phyloP scores from a whole-genome alignment of 768 basidiomycete species.

The Tulasnella sp. region DNA sequence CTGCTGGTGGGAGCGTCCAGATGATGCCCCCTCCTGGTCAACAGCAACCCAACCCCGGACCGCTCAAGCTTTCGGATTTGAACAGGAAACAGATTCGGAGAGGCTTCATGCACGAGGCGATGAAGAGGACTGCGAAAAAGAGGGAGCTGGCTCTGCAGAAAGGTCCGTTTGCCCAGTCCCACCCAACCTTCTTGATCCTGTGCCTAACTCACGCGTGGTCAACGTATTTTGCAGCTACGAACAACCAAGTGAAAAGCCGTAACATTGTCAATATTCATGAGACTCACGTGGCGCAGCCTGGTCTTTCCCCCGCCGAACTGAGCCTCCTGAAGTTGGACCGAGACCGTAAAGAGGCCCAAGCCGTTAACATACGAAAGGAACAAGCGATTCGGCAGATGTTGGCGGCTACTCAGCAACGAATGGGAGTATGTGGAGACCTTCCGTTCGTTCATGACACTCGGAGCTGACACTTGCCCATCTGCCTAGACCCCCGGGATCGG shows the following conservation, averaged over 20 bases:
- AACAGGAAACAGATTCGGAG: constrained; percentile 17
- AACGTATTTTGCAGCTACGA: background rate
- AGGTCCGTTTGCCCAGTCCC: background rate
- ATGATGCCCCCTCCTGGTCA: constrained; percentile 16
- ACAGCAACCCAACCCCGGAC: background rate
- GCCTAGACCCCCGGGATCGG: background rate
- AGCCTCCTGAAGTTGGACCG: constrained; percentile 14
- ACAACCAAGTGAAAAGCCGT: constrained; percentile 8
- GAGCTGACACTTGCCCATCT: background rate
- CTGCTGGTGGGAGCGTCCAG: background rate
- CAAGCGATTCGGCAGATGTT: constrained; percentile 1
- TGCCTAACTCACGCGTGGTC: no score
- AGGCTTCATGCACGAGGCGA: constrained; percentile 23
- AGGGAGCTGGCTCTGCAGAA: constrained; percentile 20
- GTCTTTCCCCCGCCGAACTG: constrained; percentile 15
- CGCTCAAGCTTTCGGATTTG: background rate
- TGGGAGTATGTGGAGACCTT: background rate
- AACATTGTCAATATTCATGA: constrained; percentile 8
- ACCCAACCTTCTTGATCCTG: background rate
- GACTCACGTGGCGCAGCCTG: constrained; percentile 7
- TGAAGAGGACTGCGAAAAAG: constrained; percentile 22
- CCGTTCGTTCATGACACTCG: background rate
- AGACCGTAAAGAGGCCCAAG: constrained; percentile 6
- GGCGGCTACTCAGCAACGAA: constrained; percentile 1
- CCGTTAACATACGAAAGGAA: background rate